These are phyloP conservation scores for Zarea fungicola DNA, from an alignment of 2,329 filamentous ascomycete genomes.

Conservation along the genomic window DNA sequence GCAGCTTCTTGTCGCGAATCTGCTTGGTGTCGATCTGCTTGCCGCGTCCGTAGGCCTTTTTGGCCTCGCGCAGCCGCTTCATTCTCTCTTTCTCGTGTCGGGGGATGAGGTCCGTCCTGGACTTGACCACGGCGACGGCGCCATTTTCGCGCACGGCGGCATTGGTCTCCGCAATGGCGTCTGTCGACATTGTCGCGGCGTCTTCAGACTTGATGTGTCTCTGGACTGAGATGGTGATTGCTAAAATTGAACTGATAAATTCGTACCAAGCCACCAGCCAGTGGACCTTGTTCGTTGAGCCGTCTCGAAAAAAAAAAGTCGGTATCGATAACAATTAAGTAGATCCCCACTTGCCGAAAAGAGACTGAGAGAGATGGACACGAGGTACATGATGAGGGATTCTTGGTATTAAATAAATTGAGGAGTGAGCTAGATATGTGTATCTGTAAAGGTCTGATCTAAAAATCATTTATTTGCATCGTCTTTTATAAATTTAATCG, in stretches of 20 bases:
- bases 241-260: too few species aligned
- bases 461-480: too few species aligned
- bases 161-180: constrained; percentile 20
- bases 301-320: constrained; percentile 6
- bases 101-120: constrained; percentile 47
- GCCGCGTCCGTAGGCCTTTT: constrained; percentile 80
- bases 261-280: neutral
- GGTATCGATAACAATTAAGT: constrained; percentile 8
- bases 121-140: constrained; percentile 43
- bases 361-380: neutral
- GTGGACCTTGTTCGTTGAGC: neutral
- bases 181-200: constrained; percentile 1
- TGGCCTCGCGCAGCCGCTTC: constrained; percentile 55
- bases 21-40: constrained; percentile 64
- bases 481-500: too few species aligned
- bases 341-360: constrained; percentile 7
- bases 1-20: constrained; percentile 86
- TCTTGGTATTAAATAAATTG: too few species aligned
- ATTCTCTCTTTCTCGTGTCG: constrained; percentile 47
- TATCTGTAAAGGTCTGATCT: too few species aligned
- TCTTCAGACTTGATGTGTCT: neutral
- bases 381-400: too few species aligned
- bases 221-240: too few species aligned
- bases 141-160: constrained; percentile 44
- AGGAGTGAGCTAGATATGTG: too few species aligned